phyloP scores from a whole-genome alignment of 176 grass and related monocot species.

The Aegilops sharonensis region DNA sequence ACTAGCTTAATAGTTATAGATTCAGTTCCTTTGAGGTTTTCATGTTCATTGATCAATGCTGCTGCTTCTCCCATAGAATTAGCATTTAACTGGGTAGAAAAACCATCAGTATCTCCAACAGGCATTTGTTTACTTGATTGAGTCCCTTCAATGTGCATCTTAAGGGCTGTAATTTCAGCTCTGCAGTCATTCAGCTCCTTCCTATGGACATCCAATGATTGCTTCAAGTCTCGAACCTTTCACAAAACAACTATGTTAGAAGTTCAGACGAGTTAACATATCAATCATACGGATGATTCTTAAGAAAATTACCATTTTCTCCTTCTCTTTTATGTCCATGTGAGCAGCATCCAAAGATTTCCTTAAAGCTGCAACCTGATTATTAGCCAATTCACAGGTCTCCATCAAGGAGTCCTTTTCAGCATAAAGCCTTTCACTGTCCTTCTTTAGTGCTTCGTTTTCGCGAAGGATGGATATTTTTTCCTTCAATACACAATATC shows the following conservation, averaged over 20 bases:
- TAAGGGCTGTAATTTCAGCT: conserved; percentile 93
- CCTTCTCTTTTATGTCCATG: conserved; percentile 87
- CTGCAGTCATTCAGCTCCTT: conserved; percentile 86
- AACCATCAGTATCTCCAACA: conserved; percentile 26
- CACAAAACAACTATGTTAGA: conserved; percentile 43
- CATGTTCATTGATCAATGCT: conserved; percentile 36
- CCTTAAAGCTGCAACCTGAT: conserved; percentile 55
- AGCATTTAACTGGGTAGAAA: conserved; percentile 29
- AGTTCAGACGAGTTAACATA: conserved; percentile 20
- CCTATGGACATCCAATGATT: conserved; percentile 72
- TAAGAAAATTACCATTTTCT: conserved; percentile 66
- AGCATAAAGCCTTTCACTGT: conserved; percentile 64
- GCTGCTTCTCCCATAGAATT: conserved; percentile 39
- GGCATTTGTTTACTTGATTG: conserved; percentile 62
- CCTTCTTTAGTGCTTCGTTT: conserved; percentile 77
- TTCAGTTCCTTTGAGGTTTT: conserved; percentile 37
- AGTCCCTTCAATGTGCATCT: conserved; percentile 95
- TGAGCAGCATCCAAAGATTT: conserved; percentile 75
- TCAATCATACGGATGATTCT: conserved; percentile 23
- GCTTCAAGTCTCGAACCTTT: conserved; percentile 91
- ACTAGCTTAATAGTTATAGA: conserved; percentile 31
- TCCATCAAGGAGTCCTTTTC: conserved; percentile 67
- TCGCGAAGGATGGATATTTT: conserved; percentile 82
- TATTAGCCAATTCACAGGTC: conserved; percentile 64
- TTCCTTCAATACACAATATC: conserved; percentile 49